Conservation (phyloP, 1,139 yeast species). For the Meyerozyma athensensis region DNA sequence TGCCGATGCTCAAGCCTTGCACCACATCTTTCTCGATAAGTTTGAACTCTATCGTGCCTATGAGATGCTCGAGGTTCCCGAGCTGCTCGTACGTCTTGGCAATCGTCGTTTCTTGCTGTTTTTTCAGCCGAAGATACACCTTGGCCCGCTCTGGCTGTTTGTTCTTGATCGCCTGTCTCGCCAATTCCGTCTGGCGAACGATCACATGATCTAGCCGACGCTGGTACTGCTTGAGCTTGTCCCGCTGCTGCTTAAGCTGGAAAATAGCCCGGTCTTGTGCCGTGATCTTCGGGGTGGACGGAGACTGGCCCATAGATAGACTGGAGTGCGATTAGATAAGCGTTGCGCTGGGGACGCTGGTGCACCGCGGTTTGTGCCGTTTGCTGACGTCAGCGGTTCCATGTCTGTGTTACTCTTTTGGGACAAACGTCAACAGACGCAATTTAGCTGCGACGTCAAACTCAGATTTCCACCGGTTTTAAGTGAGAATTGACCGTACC, state of each 20-base stretch:
- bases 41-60: slow-evolving; percentile 81
- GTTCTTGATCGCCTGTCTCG: slow-evolving; percentile 49
- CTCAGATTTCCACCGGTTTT: not conserved
- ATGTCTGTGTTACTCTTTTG: not conserved
- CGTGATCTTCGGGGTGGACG: slow-evolving; percentile 58
- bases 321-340: no score
- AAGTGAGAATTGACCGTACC: not conserved
- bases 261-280: slow-evolving; percentile 80
- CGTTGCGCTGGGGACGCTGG: not conserved
- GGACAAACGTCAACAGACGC: slow-evolving; percentile 2
- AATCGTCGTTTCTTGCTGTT: slow-evolving; percentile 72
- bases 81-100: slow-evolving; percentile 71
- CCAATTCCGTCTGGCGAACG: slow-evolving; percentile 53
- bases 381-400: no score
- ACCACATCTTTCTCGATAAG: slow-evolving; percentile 81
- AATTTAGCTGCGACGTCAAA: slow-evolving; percentile 3
- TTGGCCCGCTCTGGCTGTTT: slow-evolving; percentile 61
- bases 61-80: slow-evolving; percentile 67
- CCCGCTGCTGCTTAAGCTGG: slow-evolving; percentile 84
- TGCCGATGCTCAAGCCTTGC: slow-evolving; percentile 50
- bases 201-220: slow-evolving; percentile 53
- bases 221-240: slow-evolving; percentile 74
- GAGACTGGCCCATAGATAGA: slow-evolving; percentile 38
- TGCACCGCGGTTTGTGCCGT: not conserved
- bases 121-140: slow-evolving; percentile 67